phyloP scores from a whole-genome alignment of 495 filamentous ascomycete species.

The Aspergillus campestris region DNA sequence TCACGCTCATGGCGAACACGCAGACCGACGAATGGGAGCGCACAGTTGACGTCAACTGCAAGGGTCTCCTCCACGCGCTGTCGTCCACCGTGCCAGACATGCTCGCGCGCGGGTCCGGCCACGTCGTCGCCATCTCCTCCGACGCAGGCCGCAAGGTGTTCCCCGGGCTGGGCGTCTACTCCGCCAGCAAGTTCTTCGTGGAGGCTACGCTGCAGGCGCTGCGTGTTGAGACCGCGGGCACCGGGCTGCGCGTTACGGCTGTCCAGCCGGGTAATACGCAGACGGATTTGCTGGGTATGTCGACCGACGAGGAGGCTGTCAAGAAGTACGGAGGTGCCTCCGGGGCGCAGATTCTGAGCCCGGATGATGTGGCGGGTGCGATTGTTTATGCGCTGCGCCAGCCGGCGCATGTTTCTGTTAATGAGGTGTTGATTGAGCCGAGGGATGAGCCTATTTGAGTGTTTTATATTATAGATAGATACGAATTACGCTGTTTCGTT shows the following conservation, averaged over 20 bases:
- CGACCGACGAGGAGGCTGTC: constrained; percentile 56
- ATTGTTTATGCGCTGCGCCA: constrained; percentile 58
- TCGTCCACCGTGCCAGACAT: constrained; percentile 52
- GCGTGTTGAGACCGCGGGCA: constrained; percentile 57
- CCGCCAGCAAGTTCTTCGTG: constrained; percentile 65
- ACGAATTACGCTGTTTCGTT: too few species aligned
- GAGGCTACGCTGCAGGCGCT: constrained; percentile 59
- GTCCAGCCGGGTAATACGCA: constrained; percentile 61
- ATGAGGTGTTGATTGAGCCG: constrained; percentile 64
- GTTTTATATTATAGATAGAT: neutral
- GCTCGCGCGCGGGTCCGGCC: constrained; percentile 50
- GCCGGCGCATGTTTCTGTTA: constrained; percentile 58
- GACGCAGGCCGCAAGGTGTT: constrained; percentile 65
- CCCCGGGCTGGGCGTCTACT: constrained; percentile 65
- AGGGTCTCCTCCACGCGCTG: constrained; percentile 57
- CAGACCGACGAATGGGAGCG: constrained; percentile 59
- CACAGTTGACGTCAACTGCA: constrained; percentile 65
- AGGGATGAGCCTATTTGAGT: constrained; percentile 58
- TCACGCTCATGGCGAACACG: constrained; percentile 62
- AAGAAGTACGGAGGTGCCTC: constrained; percentile 62
- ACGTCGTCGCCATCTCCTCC: constrained; percentile 63
- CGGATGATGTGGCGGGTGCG: constrained; percentile 53
- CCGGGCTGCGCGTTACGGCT: constrained; percentile 53
- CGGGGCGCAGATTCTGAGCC: constrained; percentile 54
- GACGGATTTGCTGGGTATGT: constrained; percentile 56